Evolutionary conservation across 768 basidiomycete genomes (phyloP).

Genomic region (Omphalotus guepiniiformis): DNA sequence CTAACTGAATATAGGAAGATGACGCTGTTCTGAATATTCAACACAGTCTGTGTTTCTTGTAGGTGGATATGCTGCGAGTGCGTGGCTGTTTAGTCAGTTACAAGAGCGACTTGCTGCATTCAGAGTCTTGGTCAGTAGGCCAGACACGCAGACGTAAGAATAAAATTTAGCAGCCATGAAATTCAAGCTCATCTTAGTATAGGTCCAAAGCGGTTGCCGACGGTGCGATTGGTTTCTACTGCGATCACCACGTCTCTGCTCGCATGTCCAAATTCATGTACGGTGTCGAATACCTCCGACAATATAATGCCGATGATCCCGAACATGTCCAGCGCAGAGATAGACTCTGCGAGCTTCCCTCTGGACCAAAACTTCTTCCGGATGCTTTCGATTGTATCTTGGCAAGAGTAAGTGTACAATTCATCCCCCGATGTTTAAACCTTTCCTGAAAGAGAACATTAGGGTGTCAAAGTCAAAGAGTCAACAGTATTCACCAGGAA

Average conservation of each 20-base stretch:
- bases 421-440: slow-evolving; percentile 5
- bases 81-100: slow-evolving; percentile 74
- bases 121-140: slow-evolving; percentile 62
- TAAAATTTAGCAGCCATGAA: slow-evolving; percentile 1
- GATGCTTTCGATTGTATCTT: slow-evolving; percentile 84
- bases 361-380: slow-evolving; percentile 71
- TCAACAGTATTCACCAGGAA: slow-evolving; percentile 79
- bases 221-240: slow-evolving; percentile 80
- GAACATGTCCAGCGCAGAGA: slow-evolving; percentile 64
- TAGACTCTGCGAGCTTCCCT: slow-evolving; percentile 69
- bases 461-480: slow-evolving; percentile 76
- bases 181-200: slow-evolving; percentile 8
- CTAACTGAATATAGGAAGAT: not conserved
- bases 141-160: slow-evolving; percentile 74
- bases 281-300: slow-evolving; percentile 74
- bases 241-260: slow-evolving; percentile 79
- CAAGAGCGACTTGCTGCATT: slow-evolving; percentile 60
- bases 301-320: slow-evolving; percentile 58
- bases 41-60: slow-evolving; percentile 75
- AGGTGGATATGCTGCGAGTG: slow-evolving; percentile 79
- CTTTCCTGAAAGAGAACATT: slow-evolving; percentile 5
- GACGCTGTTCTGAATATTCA: not conserved
- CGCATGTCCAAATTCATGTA: slow-evolving; percentile 80
- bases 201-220: slow-evolving; percentile 86
- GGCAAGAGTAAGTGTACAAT: slow-evolving; percentile 44